These are phyloP conservation scores for Melanogaster broomeanus DNA, from an alignment of 768 basidiomycete species.

Conservation along the genomic window DNA sequence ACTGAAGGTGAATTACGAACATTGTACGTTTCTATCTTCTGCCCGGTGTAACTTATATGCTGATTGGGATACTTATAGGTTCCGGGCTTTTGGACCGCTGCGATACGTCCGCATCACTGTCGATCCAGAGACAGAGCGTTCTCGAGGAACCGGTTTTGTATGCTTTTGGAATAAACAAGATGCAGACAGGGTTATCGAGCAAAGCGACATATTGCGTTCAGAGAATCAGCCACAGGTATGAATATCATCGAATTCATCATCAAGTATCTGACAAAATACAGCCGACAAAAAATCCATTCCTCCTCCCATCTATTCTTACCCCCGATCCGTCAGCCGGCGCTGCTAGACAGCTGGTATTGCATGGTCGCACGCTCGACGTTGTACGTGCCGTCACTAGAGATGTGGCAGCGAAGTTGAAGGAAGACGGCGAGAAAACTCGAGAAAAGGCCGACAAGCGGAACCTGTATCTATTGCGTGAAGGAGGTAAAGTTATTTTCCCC, in stretches of 20 bases:
- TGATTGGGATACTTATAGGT: constrained; percentile 51
- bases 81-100: constrained; percentile 90
- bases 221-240: constrained; percentile 43
- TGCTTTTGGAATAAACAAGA: constrained; percentile 96
- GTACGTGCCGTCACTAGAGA: constrained; percentile 89
- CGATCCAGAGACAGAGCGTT: constrained; percentile 80
- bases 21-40: constrained; percentile 53
- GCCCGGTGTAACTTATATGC: background rate
- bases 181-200: constrained; percentile 81
- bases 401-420: constrained; percentile 83
- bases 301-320: constrained; percentile 84
- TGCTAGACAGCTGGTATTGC: constrained; percentile 81
- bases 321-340: constrained; percentile 89
- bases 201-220: constrained; percentile 68
- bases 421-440: constrained; percentile 80
- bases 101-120: constrained; percentile 92
- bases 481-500: constrained; percentile 58
- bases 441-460: constrained; percentile 95
- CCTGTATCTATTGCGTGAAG: constrained; percentile 94
- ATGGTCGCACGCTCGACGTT: constrained; percentile 92
- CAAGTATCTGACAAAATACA: constrained; percentile 21
- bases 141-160: constrained; percentile 93
- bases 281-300: constrained; percentile 83
- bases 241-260: constrained; percentile 20
- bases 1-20: constrained; percentile 91